Percentiles rank a stretch among this genome's conserved stretches.
phyloP scores from a whole-genome alignment of 2,329 filamentous ascomycete species.

The Tetracladium maxilliforme region DNA sequence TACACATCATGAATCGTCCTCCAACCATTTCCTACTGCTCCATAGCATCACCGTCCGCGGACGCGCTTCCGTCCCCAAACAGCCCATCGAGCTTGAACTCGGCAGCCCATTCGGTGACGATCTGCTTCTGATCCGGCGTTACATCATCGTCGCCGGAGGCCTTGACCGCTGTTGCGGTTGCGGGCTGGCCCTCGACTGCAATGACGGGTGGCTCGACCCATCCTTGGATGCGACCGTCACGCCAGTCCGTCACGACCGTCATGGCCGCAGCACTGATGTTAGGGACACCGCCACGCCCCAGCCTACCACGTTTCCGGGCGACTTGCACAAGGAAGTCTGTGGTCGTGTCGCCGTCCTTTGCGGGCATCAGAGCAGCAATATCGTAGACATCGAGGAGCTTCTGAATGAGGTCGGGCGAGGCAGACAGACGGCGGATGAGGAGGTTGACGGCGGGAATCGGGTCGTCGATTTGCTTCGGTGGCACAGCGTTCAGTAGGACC shows the following conservation, averaged over 20 bases:
- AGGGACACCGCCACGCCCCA: slow-evolving; percentile 80
- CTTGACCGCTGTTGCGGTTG: slow-evolving; percentile 17
- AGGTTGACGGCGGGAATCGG: slow-evolving; percentile 76
- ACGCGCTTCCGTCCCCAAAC: slow-evolving; percentile 54
- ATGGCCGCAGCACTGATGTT: slow-evolving; percentile 81
- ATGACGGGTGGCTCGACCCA: slow-evolving; percentile 70
- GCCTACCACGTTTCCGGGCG: slow-evolving; percentile 76
- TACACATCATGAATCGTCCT: too few relatives aligned
- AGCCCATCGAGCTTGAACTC: slow-evolving; percentile 93
- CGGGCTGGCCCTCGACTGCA: slow-evolving; percentile 29
- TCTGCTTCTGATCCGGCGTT: slow-evolving; percentile 60
- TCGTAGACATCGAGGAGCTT: slow-evolving; percentile 77
- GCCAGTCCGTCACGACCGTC: slow-evolving; percentile 91
- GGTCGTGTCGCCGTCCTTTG: slow-evolving; percentile 57
- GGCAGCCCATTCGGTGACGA: slow-evolving; percentile 84
- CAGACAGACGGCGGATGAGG: slow-evolving; percentile 66
- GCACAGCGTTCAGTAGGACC: slow-evolving; percentile 79
- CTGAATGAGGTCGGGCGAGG: slow-evolving; percentile 56
- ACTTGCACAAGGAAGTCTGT: slow-evolving; percentile 93
- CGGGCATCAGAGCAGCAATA: slow-evolving; percentile 65
- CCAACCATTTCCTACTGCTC: slow-evolving; percentile 10
- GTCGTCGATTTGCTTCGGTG: slow-evolving; percentile 87
- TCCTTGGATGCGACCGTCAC: slow-evolving; percentile 86
- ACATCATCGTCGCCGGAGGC: slow-evolving; percentile 26
- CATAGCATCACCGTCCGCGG: slow-evolving; percentile 10